Evolutionary conservation across 2,329 filamentous ascomycete genomes (phyloP), one percentile per base, ranked within the genome.

Genomic region (Fusarium sp.): DNA sequence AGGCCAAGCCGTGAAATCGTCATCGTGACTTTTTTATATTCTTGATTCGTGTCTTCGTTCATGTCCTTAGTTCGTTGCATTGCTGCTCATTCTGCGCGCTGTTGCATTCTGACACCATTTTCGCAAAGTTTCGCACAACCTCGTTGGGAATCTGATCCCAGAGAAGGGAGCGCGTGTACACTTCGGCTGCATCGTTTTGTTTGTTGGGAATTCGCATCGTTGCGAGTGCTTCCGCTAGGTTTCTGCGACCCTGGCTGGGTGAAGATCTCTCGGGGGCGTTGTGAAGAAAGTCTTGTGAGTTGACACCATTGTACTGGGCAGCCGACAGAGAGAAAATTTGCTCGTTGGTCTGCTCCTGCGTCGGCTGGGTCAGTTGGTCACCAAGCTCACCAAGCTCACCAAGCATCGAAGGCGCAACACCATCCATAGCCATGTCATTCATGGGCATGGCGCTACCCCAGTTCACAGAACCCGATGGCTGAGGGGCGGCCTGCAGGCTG

Each of bases 91-190:
- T 76, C 73, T 80, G 78, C 58, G 79, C 77, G 70, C 80, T 82
- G 79, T 85, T 90, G 80, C 87, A 90, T 75, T 96, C 91, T 68
- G 91, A 88, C 72, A 97, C 91, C 87, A 97, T 94, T 80, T 93
- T 92, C 74, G 92, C 92, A 83, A 98, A 98, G 77, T 95, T 93
- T 72, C 90, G 89, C 53, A 99, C 93, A 47, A 98, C 94, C 69
- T 98, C 94, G 72, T 89, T 87, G 15, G 96, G 94, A 72, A 98
- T 94, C 79, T 94, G 92, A 75, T 97, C 94, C 93, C 93, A 97
- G 58, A 98, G 88, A 64, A 98, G 85, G 66, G 93, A 97, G 58
- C 95, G 88, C 33, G 94, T 96, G 81, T 97, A 97, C 40, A 97
- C 92, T 74, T 97, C 94, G 58, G 94, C 92, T 46, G 90, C 91